Conservation (phyloP, 1,284 basidiomycete genomes). For the Hemileia vastatrix region DNA sequence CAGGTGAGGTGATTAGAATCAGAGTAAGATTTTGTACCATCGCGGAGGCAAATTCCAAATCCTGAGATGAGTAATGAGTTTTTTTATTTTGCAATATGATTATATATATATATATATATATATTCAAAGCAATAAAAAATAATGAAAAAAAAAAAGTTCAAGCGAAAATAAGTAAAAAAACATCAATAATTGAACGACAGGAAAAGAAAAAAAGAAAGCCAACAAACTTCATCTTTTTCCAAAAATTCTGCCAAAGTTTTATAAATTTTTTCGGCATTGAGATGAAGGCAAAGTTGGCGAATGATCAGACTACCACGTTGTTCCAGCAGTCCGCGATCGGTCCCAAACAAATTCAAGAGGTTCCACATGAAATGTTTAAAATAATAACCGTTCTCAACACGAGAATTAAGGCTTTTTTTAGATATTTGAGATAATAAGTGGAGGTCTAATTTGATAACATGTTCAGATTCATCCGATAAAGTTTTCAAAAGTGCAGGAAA, state of each 20-base stretch:
- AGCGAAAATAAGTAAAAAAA: background rate
- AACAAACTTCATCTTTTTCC: constrained; percentile 83
- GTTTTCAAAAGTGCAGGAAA: constrained; percentile 93
- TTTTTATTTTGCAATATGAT: too few relatives aligned
- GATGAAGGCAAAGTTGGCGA: constrained; percentile 81
- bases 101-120: too few relatives aligned
- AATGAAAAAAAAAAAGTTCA: constrained; percentile 12
- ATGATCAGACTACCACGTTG: constrained; percentile 91
- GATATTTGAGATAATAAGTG: constrained; percentile 89
- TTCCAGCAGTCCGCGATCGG: constrained; percentile 80
- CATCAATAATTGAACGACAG: background rate
- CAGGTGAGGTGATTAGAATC: constrained; percentile 92
- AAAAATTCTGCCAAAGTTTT: constrained; percentile 90
- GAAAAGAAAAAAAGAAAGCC: too few relatives aligned
- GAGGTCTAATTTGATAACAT: constrained; percentile 92
- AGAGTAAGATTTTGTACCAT: constrained; percentile 96
- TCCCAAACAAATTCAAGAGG: constrained; percentile 85
- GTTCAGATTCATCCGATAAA: constrained; percentile 89
- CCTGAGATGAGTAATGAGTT: constrained; percentile 49
- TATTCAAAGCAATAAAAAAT: background rate
- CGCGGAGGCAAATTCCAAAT: constrained; percentile 90
- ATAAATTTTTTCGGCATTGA: constrained; percentile 94
- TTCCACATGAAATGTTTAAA: constrained; percentile 95
- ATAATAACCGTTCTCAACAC: constrained; percentile 84
- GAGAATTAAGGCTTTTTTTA: constrained; percentile 49